A percentile compares a stretch with the other conserved stretches of the same genome.
Evolutionary conservation across 805 yeast genomes (phyloP).

Genomic region (Torulaspora quercuum): DNA sequence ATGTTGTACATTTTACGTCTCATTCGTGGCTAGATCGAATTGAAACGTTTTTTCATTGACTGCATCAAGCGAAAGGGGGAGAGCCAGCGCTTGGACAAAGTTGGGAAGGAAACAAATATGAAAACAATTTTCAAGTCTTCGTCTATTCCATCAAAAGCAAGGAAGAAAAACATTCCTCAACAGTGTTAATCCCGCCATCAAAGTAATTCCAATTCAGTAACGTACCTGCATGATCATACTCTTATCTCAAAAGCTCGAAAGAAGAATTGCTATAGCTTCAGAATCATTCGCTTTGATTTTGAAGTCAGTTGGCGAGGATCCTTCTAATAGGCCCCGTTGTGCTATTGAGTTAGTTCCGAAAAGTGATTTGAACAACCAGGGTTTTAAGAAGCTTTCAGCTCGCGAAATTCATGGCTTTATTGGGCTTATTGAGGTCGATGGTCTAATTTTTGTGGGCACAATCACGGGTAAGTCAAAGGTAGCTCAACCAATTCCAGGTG

Average conservation of each 20-base stretch:
- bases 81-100: too few species aligned
- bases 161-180: too few species aligned
- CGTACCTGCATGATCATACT: slow-evolving; percentile 25
- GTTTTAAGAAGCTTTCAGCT: slow-evolving; percentile 43
- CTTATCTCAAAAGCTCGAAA: slow-evolving; percentile 23
- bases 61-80: not conserved
- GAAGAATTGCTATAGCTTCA: slow-evolving; percentile 35
- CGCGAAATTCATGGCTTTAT: slow-evolving; percentile 62
- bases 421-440: slow-evolving; percentile 71
- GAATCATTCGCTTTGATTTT: slow-evolving; percentile 46
- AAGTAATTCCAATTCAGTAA: not conserved
- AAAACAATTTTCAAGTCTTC: too few species aligned
- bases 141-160: too few species aligned
- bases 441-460: slow-evolving; percentile 68
- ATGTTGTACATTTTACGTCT: not conserved
- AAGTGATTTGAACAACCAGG: slow-evolving; percentile 37
- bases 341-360: slow-evolving; percentile 49
- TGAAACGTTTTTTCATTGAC: too few species aligned
- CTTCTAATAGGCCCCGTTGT: slow-evolving; percentile 35
- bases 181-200: too few species aligned
- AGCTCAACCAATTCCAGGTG: slow-evolving; percentile 77
- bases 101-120: too few species aligned
- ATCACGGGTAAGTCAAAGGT: slow-evolving; percentile 74
- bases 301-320: slow-evolving; percentile 38
- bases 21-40: not conserved